These are phyloP conservation scores for Lentinula detonsa DNA, from an alignment of 768 basidiomycete genomes.

Conservation along the genomic window DNA sequence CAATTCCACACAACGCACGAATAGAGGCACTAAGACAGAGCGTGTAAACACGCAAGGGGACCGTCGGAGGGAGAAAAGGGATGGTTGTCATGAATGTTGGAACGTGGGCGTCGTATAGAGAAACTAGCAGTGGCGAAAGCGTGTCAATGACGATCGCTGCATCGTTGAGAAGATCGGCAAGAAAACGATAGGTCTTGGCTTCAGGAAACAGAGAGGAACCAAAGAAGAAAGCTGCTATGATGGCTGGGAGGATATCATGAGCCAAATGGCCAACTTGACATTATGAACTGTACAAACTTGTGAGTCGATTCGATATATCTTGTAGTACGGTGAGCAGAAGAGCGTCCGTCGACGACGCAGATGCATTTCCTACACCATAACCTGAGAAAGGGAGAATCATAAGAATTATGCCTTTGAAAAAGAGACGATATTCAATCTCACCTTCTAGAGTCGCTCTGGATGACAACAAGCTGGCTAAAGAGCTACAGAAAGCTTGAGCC, in stretches of 20 bases:
- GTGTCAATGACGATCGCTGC: constrained; percentile 53
- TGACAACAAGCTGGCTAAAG: constrained; percentile 54
- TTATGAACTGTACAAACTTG: constrained; percentile 36
- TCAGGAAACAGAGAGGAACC: constrained; percentile 65
- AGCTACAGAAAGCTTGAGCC: constrained; percentile 65
- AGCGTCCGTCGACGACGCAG: constrained; percentile 60
- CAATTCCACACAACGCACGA: constrained; percentile 55
- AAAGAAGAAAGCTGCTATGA: constrained; percentile 53
- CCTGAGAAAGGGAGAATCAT: constrained; percentile 26
- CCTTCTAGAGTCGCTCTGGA: constrained; percentile 68
- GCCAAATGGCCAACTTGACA: background rate
- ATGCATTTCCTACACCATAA: constrained; percentile 65
- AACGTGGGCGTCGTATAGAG: background rate
- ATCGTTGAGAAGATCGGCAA: constrained; percentile 66
- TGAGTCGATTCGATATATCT: constrained; percentile 56
- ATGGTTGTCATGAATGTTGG: background rate
- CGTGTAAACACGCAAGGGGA: constrained; percentile 34
- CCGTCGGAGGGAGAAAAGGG: constrained; percentile 29
- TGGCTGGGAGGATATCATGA: constrained; percentile 33
- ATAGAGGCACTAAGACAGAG: constrained; percentile 56
- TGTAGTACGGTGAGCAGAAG: constrained; percentile 60
- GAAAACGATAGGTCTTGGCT: constrained; percentile 62
- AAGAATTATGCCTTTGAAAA: background rate
- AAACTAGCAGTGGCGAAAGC: constrained; percentile 39
- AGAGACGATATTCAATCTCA: constrained; percentile 10